Evolutionary conservation across 2,329 filamentous ascomycete species (phyloP), one percentile per base, ranked within the genome.

Genomic region (Pseudogymnoascus sp.): DNA sequence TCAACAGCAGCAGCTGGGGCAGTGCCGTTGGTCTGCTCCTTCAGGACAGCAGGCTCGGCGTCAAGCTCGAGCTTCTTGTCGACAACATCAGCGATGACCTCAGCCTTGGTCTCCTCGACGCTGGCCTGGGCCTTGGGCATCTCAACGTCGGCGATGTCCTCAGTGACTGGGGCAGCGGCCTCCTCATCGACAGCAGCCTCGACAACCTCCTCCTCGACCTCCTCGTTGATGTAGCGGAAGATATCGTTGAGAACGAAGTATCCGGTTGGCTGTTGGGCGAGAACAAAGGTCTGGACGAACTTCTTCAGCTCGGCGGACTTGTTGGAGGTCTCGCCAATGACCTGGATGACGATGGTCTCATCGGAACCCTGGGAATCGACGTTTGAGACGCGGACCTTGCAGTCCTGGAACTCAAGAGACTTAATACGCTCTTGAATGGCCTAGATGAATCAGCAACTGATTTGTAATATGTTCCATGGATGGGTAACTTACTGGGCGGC

Each of bases 221-320:
- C 90, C 65, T 94, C 91, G 67, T 88, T 86, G 68, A 99, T 87
- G 77, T 95, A 97, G 70, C 94, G 85, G 80, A 97, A 91, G 74
- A 99, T 96, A 73, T 99, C 94, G 77, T 99, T 99, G 70, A 99
- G 84, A 35, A 99, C 93, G 71, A 96, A 99, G 81, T 97, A 99
- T 67, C 94, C 94, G 63, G 93, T 96, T 59, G 91, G 91, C 79
- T 99, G 94, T 76, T 93, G 87, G 59, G 94, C 94, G 66, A 99
- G 89, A 66, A 99, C 91, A 70, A 99, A 99, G 61, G 93, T 97
- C 82, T 99, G 94, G 41, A 92, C 89, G 73, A 99, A 99, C 76
- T 97, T 97, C 81, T 90, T 92, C 72, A 93, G 91, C 64, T 94
- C 90, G 67, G 88, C 87, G 59, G 85, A 86, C 77, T 95, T 95